These are phyloP conservation scores for Scopulariopsis brevicaulis DNA, from an alignment of 2,329 filamentous ascomycete species.

Conservation along the genomic window DNA sequence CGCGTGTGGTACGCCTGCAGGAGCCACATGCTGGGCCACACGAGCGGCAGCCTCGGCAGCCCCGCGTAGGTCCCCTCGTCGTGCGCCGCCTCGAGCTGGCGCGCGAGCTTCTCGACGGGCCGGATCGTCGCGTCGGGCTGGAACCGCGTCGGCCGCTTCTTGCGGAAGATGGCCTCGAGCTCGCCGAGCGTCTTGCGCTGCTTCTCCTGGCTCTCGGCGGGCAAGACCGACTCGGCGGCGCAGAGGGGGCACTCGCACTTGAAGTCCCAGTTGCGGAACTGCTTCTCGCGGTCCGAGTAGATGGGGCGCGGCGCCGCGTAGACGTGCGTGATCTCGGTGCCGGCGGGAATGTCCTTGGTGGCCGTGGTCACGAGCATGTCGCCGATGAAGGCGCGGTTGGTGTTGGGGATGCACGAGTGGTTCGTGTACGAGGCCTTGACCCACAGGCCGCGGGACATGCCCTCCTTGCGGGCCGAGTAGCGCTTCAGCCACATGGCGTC, in stretches of 20 bases:
- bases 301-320: slow-evolving; percentile 22
- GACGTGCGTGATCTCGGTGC: slow-evolving; percentile 24
- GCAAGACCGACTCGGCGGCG: slow-evolving; percentile 14
- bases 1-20: slow-evolving; percentile 17
- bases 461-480: slow-evolving; percentile 7
- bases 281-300: slow-evolving; percentile 12
- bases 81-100: slow-evolving; percentile 19
- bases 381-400: slow-evolving; percentile 25
- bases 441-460: slow-evolving; percentile 21
- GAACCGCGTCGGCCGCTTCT: slow-evolving; percentile 11
- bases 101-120: slow-evolving; percentile 16
- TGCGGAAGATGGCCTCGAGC: slow-evolving; percentile 11
- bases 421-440: slow-evolving; percentile 25
- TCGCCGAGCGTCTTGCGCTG: slow-evolving; percentile 11
- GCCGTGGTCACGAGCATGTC: slow-evolving; percentile 30
- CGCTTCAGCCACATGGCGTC: slow-evolving; percentile 2
- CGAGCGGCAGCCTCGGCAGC: slow-evolving; percentile 19
- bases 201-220: slow-evolving; percentile 9
- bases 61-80: slow-evolving; percentile 17
- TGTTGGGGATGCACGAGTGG: slow-evolving; percentile 28
- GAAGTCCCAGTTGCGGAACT: slow-evolving; percentile 25
- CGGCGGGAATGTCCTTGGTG: slow-evolving; percentile 20
- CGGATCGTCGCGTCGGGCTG: slow-evolving; percentile 19
- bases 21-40: slow-evolving; percentile 24
- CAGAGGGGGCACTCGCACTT: slow-evolving; percentile 26